Conservation (phyloP, 176 grass and related monocot genomes). For the Eragrostis nindensis region DNA sequence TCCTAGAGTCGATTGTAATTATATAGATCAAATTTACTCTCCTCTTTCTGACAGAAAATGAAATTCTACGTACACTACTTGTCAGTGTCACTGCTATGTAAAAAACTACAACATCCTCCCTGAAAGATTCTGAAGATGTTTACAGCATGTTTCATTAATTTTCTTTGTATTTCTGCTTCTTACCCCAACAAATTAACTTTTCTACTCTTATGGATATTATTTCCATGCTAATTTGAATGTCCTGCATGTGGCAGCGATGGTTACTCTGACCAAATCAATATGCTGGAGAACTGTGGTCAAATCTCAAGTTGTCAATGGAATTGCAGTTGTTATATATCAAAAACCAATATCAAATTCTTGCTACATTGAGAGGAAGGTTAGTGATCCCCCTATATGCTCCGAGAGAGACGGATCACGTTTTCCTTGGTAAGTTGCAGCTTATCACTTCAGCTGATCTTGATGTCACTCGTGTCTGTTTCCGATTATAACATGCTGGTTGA, state of each 20-base stretch:
- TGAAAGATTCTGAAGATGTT: background rate
- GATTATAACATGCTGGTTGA: slow-evolving; percentile 13
- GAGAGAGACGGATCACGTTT: slow-evolving; percentile 52
- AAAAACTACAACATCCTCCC: background rate
- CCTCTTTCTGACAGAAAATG: background rate
- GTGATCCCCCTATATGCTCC: slow-evolving; percentile 59
- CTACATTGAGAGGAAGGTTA: slow-evolving; percentile 61
- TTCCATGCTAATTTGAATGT: slow-evolving; percentile 20
- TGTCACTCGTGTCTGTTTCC: background rate
- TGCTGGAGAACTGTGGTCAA: slow-evolving; percentile 90
- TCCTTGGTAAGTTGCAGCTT: slow-evolving; percentile 69
- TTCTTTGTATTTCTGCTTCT: too few relatives aligned
- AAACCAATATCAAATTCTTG: slow-evolving; percentile 71
- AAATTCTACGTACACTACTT: background rate
- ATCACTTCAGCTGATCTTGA: slow-evolving; percentile 20
- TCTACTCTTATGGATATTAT: background rate
- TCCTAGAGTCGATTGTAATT: background rate
- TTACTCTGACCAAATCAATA: slow-evolving; percentile 77
- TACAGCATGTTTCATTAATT: background rate
- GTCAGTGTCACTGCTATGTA: background rate
- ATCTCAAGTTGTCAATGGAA: slow-evolving; percentile 70
- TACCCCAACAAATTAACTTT: too few relatives aligned
- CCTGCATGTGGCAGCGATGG: slow-evolving; percentile 73
- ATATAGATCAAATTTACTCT: background rate
- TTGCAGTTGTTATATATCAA: slow-evolving; percentile 93